A percentile compares a stretch with the other conserved stretches of the same genome.
These are phyloP conservation scores for Pseudocercospora fijiensis DNA, from an alignment of 2,329 filamentous ascomycete genomes.

Conservation along the genomic window DNA sequence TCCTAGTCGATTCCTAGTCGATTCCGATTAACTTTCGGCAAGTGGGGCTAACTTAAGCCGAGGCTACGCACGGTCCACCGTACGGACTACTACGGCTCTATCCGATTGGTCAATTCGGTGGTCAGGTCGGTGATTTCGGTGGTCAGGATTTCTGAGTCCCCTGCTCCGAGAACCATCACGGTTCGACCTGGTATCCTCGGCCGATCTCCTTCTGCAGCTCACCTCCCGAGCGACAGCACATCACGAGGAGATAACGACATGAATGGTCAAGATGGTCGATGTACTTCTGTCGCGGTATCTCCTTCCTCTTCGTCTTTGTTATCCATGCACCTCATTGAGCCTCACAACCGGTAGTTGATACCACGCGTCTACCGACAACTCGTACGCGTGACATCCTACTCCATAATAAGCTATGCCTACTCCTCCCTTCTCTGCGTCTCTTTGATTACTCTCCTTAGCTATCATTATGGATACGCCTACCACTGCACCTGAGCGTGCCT, in stretches of 20 bases:
- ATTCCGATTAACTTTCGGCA: too few relatives aligned
- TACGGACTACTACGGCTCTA: too few relatives aligned
- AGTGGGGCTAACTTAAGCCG: too few relatives aligned
- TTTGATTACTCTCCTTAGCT: neutral
- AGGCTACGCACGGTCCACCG: too few relatives aligned
- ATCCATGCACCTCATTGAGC: constrained; percentile 1
- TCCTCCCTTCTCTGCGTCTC: neutral
- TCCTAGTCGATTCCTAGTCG: too few relatives aligned
- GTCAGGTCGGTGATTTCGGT: too few relatives aligned
- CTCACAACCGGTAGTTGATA: neutral
- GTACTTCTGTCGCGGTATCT: neutral
- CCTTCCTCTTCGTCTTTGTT: neutral
- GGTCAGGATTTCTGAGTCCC: too few relatives aligned
- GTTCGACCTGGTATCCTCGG: neutral
- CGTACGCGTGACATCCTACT: neutral
- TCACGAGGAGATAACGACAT: neutral
- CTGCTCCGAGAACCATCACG: neutral
- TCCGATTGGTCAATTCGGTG: too few relatives aligned
- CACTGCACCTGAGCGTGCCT: constrained; percentile 19
- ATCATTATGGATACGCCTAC: neutral
- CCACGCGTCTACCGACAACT: neutral
- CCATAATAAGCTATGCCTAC: neutral
- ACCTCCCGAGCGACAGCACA: neutral
- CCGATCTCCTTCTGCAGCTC: neutral
- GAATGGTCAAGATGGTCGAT: neutral